A percentile compares a stretch with the other conserved stretches of the same genome.
These are phyloP conservation scores for Trametes sp. DNA, from an alignment of 1,284 basidiomycete species.

Conservation along the genomic window DNA sequence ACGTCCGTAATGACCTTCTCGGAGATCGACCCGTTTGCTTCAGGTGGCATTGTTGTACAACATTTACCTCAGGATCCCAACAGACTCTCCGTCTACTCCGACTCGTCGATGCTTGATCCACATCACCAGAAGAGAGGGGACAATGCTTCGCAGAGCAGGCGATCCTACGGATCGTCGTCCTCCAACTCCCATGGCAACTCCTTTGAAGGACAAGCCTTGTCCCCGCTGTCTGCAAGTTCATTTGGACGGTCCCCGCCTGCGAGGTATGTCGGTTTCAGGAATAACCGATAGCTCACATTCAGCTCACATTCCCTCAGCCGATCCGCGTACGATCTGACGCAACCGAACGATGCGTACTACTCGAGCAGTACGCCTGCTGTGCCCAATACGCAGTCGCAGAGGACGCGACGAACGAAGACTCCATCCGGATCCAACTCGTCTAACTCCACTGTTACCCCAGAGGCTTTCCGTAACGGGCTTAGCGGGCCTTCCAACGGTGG, in stretches of 20 bases:
- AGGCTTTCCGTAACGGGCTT: slow-evolving; percentile 26
- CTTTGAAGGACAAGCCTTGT: slow-evolving; percentile 33
- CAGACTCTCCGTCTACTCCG: slow-evolving; percentile 62
- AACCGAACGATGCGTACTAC: slow-evolving; percentile 18
- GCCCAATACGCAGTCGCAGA: slow-evolving; percentile 16
- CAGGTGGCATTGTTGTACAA: slow-evolving; percentile 53
- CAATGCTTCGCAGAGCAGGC: slow-evolving; percentile 46
- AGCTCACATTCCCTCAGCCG: slow-evolving; percentile 14
- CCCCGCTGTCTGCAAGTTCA: slow-evolving; percentile 22
- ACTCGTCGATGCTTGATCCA: slow-evolving; percentile 55
- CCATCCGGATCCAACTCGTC: slow-evolving; percentile 36
- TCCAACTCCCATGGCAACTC: slow-evolving; percentile 53
- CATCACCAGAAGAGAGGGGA: slow-evolving; percentile 46
- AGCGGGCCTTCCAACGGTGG: slow-evolving; percentile 27
- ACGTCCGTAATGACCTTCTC: slow-evolving; percentile 67
- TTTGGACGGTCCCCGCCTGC: slow-evolving; percentile 25
- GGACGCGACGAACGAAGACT: slow-evolving; percentile 27
- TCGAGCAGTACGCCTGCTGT: slow-evolving; percentile 5
- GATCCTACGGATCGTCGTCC: slow-evolving; percentile 65
- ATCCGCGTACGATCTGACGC: slow-evolving; percentile 28
- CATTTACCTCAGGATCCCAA: slow-evolving; percentile 44
- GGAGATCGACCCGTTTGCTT: slow-evolving; percentile 69
- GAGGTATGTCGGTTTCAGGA: slow-evolving; percentile 17
- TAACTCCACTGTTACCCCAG: slow-evolving; percentile 32
- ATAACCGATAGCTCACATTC: background rate